Conservation (phyloP, 805 yeast species). For the Yarrowia porcina region DNA sequence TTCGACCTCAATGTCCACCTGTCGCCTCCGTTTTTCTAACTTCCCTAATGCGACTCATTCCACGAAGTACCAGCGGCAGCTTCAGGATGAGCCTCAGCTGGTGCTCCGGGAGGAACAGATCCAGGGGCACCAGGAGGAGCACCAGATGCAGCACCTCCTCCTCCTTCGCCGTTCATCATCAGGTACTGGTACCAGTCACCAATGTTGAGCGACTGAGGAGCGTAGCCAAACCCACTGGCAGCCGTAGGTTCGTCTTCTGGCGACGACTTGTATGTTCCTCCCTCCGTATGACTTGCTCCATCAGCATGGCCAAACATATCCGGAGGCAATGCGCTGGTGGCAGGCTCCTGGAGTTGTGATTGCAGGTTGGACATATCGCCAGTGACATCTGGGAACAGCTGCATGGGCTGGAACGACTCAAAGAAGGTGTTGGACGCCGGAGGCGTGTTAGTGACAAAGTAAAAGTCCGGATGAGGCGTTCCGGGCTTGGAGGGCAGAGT, state of each 20-base stretch:
- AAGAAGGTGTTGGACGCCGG: conserved; percentile 38
- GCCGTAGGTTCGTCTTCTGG: conserved; percentile 27
- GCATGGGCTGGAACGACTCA: conserved; percentile 56
- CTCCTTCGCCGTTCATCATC: conserved; percentile 28
- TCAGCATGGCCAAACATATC: conserved; percentile 12
- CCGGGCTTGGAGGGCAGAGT: conserved; percentile 15
- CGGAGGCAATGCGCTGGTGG: background rate
- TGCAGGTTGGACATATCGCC: conserved; percentile 14
- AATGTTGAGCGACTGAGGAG: conserved; percentile 39
- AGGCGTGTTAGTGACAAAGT: conserved; percentile 37
- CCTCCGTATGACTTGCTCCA: background rate
- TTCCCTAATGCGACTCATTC: background rate
- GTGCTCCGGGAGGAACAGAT: background rate
- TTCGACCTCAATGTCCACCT: background rate
- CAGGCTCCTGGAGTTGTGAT: conserved; percentile 1
- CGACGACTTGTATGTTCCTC: conserved; percentile 27
- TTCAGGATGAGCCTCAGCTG: conserved; percentile 4
- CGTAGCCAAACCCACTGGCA: conserved; percentile 12
- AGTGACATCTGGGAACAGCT: conserved; percentile 46
- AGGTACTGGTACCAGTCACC: conserved; percentile 43
- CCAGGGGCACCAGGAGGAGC: conserved; percentile 10
- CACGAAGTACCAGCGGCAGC: background rate
- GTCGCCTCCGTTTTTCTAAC: too few relatives aligned
- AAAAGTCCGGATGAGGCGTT: conserved; percentile 35
- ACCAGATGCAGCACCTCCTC: background rate